Evolutionary conservation across 1,284 basidiomycete species (phyloP), one percentile per base, ranked within the genome.

Genomic region (Leccinum angustisporum): DNA sequence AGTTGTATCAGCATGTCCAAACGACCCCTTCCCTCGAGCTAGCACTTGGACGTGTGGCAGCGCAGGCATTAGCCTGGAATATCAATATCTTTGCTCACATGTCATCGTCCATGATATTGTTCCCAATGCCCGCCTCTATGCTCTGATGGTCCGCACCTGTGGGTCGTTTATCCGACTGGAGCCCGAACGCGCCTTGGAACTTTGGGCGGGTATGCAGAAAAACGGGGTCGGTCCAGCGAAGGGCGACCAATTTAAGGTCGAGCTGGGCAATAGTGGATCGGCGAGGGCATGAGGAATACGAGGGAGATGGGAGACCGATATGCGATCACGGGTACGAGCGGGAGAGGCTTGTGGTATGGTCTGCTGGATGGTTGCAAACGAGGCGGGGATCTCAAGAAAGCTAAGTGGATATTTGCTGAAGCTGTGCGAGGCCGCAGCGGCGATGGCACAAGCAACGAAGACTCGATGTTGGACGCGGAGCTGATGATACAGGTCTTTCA

Each of bases 381-480:
- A 5, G 80, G 88, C 1, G 92, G 94, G 0, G 97, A 98, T 74
- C 75, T 99, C 9, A 80, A 83, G 8, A 81, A 94, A 54, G 88
- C 90, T 8, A 81, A 95, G 62, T 98, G 95, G 96, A 90, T 98
- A 61, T 78, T 99, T 59, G 92, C 91, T 0, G 94, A 98, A 79
- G 88, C 95, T 77, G 84, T 94, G 14, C 78, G 76, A 69, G 74
- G 21, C 21, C 21, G 69, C 55, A 58, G 61, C 33, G 71, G 66
- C 18, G 64, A 61, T 21, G 65, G 62, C 7, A 64, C 63, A 21
- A 70, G 75, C 21, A 71, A 77, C 14, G 68, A 73, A 48, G 83
- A 52, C 27, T 54, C 60, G 34, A 40, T 60, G 51, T 57, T 95
- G 13, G 83, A 92, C 65, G 87, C 91, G 60, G 85, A 89, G 68